phyloP scores from a whole-genome alignment of 2,329 filamentous ascomycete species.

The Microcyclospora pomicola region DNA sequence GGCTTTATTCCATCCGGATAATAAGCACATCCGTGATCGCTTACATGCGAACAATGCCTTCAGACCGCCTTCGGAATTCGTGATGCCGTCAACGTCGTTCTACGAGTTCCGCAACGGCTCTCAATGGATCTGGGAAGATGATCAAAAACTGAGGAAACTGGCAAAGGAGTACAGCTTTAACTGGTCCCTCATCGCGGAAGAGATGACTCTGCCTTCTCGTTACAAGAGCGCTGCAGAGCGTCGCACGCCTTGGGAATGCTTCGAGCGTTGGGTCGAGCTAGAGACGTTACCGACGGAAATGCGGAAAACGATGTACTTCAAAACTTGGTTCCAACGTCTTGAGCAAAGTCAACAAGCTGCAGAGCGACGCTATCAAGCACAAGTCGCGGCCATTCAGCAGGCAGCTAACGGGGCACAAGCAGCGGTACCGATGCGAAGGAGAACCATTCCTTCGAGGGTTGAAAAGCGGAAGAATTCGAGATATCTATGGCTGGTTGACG shows the following conservation, averaged over 20 bases:
- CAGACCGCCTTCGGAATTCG: conserved; percentile 77
- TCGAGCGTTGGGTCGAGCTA: conserved; percentile 87
- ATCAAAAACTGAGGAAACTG: conserved; percentile 71
- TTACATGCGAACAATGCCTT: conserved; percentile 88
- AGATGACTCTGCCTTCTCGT: conserved; percentile 57
- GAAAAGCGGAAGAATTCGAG: conserved; percentile 77
- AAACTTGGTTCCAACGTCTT: conserved; percentile 51
- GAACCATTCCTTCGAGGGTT: conserved; percentile 69
- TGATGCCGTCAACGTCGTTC: conserved; percentile 81
- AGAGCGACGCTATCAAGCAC: conserved; percentile 42
- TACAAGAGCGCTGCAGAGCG: conserved; percentile 80
- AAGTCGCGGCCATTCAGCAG: conserved; percentile 39
- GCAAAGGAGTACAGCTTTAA: conserved; percentile 95
- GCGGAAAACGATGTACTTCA: conserved; percentile 92
- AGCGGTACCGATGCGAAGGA: conserved; percentile 46
- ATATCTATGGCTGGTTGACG: conserved; percentile 78
- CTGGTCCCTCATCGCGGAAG: conserved; percentile 84
- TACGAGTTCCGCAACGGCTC: conserved; percentile 79
- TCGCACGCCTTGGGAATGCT: conserved; percentile 95
- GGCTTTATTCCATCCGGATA: conserved; percentile 77
- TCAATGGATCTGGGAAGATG: conserved; percentile 81
- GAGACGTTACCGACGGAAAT: conserved; percentile 87
- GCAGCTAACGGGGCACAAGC: conserved; percentile 31
- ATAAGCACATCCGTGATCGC: conserved; percentile 77
- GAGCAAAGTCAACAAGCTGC: conserved; percentile 49